Conservation (phyloP, 139 green algal genomes). For the Haematococcus sp. region DNA sequence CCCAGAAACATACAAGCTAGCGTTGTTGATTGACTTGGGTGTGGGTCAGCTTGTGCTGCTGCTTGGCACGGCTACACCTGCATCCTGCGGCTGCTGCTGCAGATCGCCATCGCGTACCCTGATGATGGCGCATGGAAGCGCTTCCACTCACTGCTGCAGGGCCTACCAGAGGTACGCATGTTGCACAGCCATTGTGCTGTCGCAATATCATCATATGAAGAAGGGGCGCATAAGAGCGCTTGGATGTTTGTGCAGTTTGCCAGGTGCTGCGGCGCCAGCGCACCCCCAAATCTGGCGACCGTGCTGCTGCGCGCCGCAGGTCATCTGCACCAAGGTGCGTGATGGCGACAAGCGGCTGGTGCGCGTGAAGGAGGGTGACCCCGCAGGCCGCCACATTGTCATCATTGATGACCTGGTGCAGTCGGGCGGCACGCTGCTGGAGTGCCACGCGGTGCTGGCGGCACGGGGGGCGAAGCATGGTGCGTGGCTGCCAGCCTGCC, state of each 20-base stretch:
- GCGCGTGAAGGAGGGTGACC: slow-evolving; percentile 89
- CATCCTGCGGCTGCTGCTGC: neutral
- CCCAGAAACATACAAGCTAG: no score
- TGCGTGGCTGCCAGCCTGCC: slow-evolving; percentile 22
- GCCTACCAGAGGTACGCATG: slow-evolving; percentile 71
- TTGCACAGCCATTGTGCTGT: no score
- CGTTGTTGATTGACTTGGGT: no score
- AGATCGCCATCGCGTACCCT: slow-evolving; percentile 93
- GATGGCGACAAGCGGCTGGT: slow-evolving; percentile 96
- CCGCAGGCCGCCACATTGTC: slow-evolving; percentile 89
- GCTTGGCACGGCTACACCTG: neutral
- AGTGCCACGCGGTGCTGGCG: slow-evolving; percentile 89
- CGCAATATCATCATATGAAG: no score
- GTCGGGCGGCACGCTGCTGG: slow-evolving; percentile 91
- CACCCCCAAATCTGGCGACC: no score
- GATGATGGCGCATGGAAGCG: slow-evolving; percentile 98
- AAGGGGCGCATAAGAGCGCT: no score
- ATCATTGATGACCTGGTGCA: slow-evolving; percentile 98
- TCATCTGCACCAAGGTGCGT: slow-evolving; percentile 97
- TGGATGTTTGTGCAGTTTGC: no score
- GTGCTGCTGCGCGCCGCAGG: slow-evolving; percentile 38
- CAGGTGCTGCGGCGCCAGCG: no score
- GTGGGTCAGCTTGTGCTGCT: neutral
- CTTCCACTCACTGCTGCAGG: slow-evolving; percentile 90
- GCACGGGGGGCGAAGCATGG: slow-evolving; percentile 64